Conservation (phyloP, 106 monocot species). For the Dendrobium nobile region DNA sequence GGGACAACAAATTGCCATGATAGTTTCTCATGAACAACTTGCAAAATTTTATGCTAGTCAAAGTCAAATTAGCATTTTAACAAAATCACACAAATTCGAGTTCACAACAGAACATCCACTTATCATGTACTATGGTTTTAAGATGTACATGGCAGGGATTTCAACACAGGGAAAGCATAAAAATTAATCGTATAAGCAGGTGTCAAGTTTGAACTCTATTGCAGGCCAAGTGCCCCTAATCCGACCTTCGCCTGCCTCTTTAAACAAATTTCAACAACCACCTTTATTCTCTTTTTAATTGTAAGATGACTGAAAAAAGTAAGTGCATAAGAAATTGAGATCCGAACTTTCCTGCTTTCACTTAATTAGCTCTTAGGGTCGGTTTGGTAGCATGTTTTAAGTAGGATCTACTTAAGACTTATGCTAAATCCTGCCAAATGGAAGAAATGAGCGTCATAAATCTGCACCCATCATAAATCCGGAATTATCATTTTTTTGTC, state of each 20-base stretch:
- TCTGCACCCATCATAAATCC: too few species aligned
- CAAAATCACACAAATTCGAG: background rate
- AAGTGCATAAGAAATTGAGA: background rate
- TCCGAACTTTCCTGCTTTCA: background rate
- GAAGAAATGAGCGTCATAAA: too few species aligned
- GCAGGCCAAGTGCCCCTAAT: background rate
- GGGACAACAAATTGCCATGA: background rate
- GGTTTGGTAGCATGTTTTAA: too few species aligned
- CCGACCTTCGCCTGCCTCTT: background rate
- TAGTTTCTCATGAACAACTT: background rate
- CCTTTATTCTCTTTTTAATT: background rate
- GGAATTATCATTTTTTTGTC: too few species aligned
- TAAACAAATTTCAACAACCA: background rate
- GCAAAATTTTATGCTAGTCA: background rate
- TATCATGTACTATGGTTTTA: background rate
- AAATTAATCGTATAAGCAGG: background rate
- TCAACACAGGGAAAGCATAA: background rate
- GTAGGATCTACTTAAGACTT: too few species aligned
- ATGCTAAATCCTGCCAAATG: too few species aligned
- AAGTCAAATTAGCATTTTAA: background rate
- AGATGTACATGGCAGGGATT: background rate
- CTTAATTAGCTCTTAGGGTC: background rate
- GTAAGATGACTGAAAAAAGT: background rate
- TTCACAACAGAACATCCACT: background rate
- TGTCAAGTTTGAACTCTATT: background rate